Base-by-base conservation (phyloP, 352 stramenopile genomes). In the Globisporangium heterothallicum region DNA sequence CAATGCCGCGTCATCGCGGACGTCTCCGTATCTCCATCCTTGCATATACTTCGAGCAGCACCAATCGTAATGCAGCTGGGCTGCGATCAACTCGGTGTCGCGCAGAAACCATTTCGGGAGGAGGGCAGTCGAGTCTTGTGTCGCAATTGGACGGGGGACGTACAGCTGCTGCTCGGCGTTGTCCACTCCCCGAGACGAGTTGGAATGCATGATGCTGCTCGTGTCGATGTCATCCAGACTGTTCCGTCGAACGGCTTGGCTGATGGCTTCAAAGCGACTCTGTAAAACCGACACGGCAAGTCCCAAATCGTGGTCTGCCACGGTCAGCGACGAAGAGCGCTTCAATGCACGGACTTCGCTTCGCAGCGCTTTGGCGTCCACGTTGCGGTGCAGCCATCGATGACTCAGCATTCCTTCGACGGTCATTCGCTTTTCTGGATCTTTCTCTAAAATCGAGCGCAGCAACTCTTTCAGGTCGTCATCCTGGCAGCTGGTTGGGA, bases 391-490 rank as follows among this genome's bases (percentile, higher is more conserved):
- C 6, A 84, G 71, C 88, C 88, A 96, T 2, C 51, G 50, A 50
- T 97, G 88, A 16, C 64, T 42, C 12, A 88, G 58, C 19, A 95
- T 90, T 6, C 63, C 66, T 12, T 84, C 72, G 13, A 94, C 56
- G 1, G 67, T 70, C 6, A 90, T 70, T 19, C 88, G 78, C 53
- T 73, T 78, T 27, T 77, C 61, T 1, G 87, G 81, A 50, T 96
- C 65, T 24, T 86, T 93, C 34, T 86, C 72, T 6, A 97, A 63
- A 8, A 96, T 88, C 0, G 38, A 38, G 9, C 46, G 36, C 7
- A 97, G 60, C 42, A 97, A 61, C 42, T 94, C 76, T 29, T 79
- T 84, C 0, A 81, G 50, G n/a, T 84, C 71, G 1, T 70, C 65
- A 30, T 84, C 72, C 26, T 65, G 55, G 29, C 70, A 84, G 2